Evolutionary conservation across 2,329 filamentous ascomycete species (phyloP), one percentile per base, ranked within the genome.

Genomic region (Cordyceps tenuipes): DNA sequence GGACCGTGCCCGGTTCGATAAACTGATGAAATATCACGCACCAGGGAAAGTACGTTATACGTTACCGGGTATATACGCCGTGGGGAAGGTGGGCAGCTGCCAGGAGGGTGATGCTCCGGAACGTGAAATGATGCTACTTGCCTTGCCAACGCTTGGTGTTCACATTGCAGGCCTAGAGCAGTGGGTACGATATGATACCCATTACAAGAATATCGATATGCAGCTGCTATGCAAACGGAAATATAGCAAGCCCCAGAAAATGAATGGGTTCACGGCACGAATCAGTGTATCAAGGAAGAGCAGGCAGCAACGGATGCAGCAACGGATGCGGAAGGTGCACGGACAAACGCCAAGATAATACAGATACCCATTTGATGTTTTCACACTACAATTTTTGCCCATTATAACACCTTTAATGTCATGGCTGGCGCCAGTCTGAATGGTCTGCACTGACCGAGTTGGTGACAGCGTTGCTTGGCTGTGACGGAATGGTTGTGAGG

Each of bases 31-130:
- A 61, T 68, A 73, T 7, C 75, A 80, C 58, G 82, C 82, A 0
- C 81, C 81, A 0, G 79, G 77, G 0, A 85, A 84, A 67, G 74
- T 79, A 15, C 74, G 82, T 13, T 84, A 76, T 62, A 81, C 81
- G 0, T 68, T 85, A 2, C 82, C 82, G 0, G 82, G 77, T 1
- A 67, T 85, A 8, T 85, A 84, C 66, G 71, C 74, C 8, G 70
- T 75, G 2, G 71, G 80, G 48, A 41, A 7, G 62, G 19, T 4
- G 15, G 21, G 3, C n/a, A 12, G 15, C 34, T 19, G 2, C 3
- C 62, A 59, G n/a, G 57, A 3, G 63, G 29, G 5, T 12, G 62
- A 60, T 9, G 13, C 43, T 31, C 3, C 19, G 7, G 29, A 21
- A 21, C 44, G 59, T 17, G 29, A 19, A 59, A 60, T 75, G 65